Evolutionary conservation across 1,139 yeast species (phyloP).

Genomic region (Yamadazyma oceani): DNA sequence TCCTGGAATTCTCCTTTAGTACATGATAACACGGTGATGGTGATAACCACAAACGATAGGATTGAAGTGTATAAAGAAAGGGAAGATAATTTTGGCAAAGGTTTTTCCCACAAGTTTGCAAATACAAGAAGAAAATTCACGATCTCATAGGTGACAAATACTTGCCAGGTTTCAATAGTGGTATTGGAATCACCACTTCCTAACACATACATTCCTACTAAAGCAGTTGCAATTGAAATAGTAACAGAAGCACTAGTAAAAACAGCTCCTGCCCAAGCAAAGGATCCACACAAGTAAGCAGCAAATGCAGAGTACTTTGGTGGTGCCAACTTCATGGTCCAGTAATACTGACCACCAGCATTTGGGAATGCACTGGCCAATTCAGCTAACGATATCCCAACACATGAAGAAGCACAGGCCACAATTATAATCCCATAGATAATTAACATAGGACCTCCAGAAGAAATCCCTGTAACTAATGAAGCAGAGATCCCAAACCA

Average conservation of each 20-base stretch:
- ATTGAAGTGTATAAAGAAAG: slow-evolving; percentile 57
- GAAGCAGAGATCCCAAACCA: slow-evolving; percentile 69
- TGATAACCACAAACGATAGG: slow-evolving; percentile 52
- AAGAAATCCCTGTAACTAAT: slow-evolving; percentile 57
- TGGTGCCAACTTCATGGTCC: slow-evolving; percentile 60
- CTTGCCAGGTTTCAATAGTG: slow-evolving; percentile 53
- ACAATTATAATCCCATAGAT: slow-evolving; percentile 66
- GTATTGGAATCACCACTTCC: slow-evolving; percentile 33
- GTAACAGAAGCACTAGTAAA: slow-evolving; percentile 63
- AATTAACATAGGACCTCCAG: slow-evolving; percentile 67
- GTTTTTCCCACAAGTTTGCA: slow-evolving; percentile 58
- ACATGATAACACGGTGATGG: slow-evolving; percentile 54
- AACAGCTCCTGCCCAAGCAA: slow-evolving; percentile 59
- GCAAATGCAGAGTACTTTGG: slow-evolving; percentile 42
- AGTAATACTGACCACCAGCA: slow-evolving; percentile 67
- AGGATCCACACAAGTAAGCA: slow-evolving; percentile 53
- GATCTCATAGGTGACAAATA: slow-evolving; percentile 50
- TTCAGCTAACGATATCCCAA: slow-evolving; percentile 47
- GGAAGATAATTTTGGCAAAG: slow-evolving; percentile 53
- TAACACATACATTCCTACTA: slow-evolving; percentile 57
- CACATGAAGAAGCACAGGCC: slow-evolving; percentile 43
- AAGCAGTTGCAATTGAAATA: slow-evolving; percentile 45
- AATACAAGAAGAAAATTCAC: slow-evolving; percentile 41
- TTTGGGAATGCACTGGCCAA: slow-evolving; percentile 56
- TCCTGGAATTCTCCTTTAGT: slow-evolving; percentile 49